Evolutionary conservation across 345 rosid species (phyloP).

Genomic region (Adansonia digitata): DNA sequence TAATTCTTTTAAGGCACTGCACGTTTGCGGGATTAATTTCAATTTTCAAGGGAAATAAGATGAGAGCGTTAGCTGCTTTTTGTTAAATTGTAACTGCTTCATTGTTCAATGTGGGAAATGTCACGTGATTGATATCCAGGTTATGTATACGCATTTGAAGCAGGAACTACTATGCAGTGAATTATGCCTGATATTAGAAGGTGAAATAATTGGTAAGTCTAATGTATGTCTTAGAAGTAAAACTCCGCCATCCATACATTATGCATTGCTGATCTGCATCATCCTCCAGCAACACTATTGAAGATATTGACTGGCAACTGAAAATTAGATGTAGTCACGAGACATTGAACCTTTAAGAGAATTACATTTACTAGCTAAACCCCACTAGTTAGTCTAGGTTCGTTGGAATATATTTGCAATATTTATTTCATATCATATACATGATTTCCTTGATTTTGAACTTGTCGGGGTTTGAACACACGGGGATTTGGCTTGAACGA

Average conservation of each 20-base stretch:
- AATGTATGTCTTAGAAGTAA: not conserved
- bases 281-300: not conserved
- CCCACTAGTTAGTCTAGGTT: not conserved
- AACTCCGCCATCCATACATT: not conserved
- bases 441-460: not conserved
- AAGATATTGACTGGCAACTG: too few relatives aligned
- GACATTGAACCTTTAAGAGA: too few relatives aligned
- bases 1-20: not conserved
- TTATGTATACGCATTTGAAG: not conserved
- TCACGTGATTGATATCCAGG: not conserved
- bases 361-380: too few relatives aligned
- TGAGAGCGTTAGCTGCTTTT: not conserved
- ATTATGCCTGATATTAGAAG: not conserved
- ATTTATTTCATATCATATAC: not conserved
- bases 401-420: not conserved
- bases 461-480: not conserved
- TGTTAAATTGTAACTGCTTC: not conserved
- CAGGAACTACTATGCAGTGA: not conserved
- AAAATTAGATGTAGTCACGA: too few relatives aligned
- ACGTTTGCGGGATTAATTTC: not conserved
- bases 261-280: not conserved
- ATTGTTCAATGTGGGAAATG: not conserved
- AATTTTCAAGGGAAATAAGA: conserved; percentile 2
- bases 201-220: not conserved
- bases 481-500: not conserved